Conservation (phyloP, 164 flowering plant genomes). For the grape (Vitis vinifera) region ASM3070453v1 NC_081820.1:22652501-22653000, state of each 20-base stretch:
- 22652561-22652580: conserved; percentile 76
- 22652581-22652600: conserved; percentile 62
- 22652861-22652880: conserved; percentile 22
- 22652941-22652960: background rate
- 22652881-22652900: conserved; percentile 14
- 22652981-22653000: too few species aligned
- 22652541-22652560: conserved; percentile 95
- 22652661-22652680: conserved; percentile 97
- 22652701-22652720: conserved; percentile 59
- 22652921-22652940: background rate
- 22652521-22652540: conserved; percentile 79
- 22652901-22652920: background rate
- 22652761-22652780: conserved; percentile 43
- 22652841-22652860: conserved; percentile 54
- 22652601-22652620: conserved; percentile 59
- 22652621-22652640: conserved; percentile 56
- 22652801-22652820: conserved; percentile 40
- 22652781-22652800: conserved; percentile 40
- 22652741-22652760: conserved; percentile 57
- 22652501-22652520: conserved; percentile 67
- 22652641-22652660: conserved; percentile 78
- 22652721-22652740: conserved; percentile 53
- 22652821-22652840: conserved; percentile 25
- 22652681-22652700: conserved; percentile 80
- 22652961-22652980: background rate